A percentile compares a stretch with the other conserved stretches of the same genome.
phyloP scores from a whole-genome alignment of 2,329 filamentous ascomycete genomes.

The Penicillium brevicompactum region DNA sequence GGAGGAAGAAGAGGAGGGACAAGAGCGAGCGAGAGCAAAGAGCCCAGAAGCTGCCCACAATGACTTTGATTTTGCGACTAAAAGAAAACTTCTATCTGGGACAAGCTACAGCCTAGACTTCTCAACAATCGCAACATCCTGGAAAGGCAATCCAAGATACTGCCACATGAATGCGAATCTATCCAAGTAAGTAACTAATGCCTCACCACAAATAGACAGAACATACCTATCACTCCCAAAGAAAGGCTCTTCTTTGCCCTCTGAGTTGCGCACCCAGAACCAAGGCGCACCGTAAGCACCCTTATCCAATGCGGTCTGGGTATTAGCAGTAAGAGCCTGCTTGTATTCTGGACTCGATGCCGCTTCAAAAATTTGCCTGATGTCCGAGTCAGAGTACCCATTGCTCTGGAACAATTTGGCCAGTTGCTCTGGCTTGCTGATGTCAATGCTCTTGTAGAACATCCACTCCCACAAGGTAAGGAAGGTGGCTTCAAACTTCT shows the following conservation, averaged over 20 bases:
- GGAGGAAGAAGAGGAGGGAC: background rate
- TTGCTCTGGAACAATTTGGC: conserved; percentile 38
- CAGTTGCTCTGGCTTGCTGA: conserved; percentile 62
- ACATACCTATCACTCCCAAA: conserved; percentile 74
- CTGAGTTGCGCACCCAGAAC: conserved; percentile 62
- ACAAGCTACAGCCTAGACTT: conserved; percentile 17
- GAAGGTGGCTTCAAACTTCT: conserved; percentile 57
- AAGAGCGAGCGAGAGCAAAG: too few species aligned
- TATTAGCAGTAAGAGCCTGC: conserved; percentile 58
- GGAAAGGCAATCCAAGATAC: conserved; percentile 58
- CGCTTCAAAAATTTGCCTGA: conserved; percentile 58
- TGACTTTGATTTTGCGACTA: background rate
- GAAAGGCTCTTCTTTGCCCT: conserved; percentile 66
- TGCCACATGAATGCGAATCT: conserved; percentile 62
- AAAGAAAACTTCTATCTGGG: background rate
- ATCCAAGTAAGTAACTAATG: background rate
- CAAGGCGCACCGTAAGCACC: conserved; percentile 79
- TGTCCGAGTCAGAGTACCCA: conserved; percentile 44
- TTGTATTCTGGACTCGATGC: conserved; percentile 55
- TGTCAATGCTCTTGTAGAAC: conserved; percentile 63
- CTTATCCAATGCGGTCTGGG: conserved; percentile 61
- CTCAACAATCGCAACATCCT: conserved; percentile 29
- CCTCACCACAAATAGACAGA: background rate
- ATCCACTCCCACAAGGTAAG: conserved; percentile 60
- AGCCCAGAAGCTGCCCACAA: background rate